Conservation (phyloP, 805 yeast genomes). For the Metschnikowia borealis region DNA sequence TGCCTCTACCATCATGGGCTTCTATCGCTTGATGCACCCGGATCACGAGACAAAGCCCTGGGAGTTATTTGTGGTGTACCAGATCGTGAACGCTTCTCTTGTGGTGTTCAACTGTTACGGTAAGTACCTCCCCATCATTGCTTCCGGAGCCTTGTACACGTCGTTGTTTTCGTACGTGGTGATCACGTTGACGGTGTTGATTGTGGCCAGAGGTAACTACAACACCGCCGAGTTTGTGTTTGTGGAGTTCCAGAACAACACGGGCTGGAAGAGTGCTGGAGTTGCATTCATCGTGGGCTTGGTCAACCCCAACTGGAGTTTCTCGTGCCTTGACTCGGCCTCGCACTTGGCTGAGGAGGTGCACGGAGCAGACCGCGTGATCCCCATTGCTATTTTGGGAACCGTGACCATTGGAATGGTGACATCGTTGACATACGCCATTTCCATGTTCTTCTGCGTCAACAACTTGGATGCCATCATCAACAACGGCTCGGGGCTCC, state of each 20-base stretch:
- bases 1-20: constrained; percentile 34
- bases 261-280: constrained; percentile 21
- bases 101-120: constrained; percentile 36
- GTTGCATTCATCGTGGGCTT: constrained; percentile 22
- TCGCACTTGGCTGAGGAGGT: constrained; percentile 43
- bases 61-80: constrained; percentile 36
- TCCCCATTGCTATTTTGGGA: constrained; percentile 38
- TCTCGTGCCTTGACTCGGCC: constrained; percentile 39
- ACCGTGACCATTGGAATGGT: constrained; percentile 40
- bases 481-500: constrained; percentile 32
- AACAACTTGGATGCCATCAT: constrained; percentile 28
- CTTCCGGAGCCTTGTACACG: constrained; percentile 32
- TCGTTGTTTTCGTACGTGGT: constrained; percentile 33
- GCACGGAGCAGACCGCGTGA: constrained; percentile 32
- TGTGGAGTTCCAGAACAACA: constrained; percentile 22
- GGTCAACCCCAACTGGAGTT: constrained; percentile 24
- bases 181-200: constrained; percentile 37
- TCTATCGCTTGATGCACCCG: constrained; percentile 35
- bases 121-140: constrained; percentile 32
- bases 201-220: constrained; percentile 33
- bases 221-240: constrained; percentile 29
- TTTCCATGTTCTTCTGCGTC: constrained; percentile 39
- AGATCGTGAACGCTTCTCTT: constrained; percentile 30
- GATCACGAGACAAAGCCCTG: constrained; percentile 30
- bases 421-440: constrained; percentile 37